phyloP scores from a whole-genome alignment of 495 filamentous ascomycete species.

The Neurospora sp. region DNA sequence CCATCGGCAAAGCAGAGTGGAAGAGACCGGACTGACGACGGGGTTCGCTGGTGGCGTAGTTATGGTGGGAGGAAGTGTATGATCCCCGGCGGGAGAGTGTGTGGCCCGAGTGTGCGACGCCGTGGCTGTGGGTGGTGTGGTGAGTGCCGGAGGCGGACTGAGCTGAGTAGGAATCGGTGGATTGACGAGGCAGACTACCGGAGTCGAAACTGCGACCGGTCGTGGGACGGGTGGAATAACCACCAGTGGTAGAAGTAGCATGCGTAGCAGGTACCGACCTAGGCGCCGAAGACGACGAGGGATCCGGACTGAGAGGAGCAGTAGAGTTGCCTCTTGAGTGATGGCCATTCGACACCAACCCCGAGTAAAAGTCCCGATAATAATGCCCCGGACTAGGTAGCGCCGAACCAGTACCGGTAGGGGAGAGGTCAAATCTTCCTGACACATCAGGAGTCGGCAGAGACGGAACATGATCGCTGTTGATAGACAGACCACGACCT shows the following conservation, averaged over 20 bases:
- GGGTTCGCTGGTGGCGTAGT: slow-evolving; percentile 18
- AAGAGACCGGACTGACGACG: slow-evolving; percentile 59
- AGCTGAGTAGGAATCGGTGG: slow-evolving; percentile 29
- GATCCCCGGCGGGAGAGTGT: not conserved
- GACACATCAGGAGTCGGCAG: slow-evolving; percentile 48
- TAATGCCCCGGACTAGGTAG: slow-evolving; percentile 40
- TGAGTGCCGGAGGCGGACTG: slow-evolving; percentile 10
- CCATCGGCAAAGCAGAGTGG: slow-evolving; percentile 76
- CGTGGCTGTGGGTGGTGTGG: not conserved
- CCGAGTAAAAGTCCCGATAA: slow-evolving; percentile 39
- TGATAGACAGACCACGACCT: slow-evolving; percentile 48
- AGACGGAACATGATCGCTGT: slow-evolving; percentile 54
- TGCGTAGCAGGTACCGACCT: slow-evolving; percentile 11
- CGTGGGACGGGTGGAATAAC: slow-evolving; percentile 30
- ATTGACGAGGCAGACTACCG: slow-evolving; percentile 28
- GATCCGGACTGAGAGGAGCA: slow-evolving; percentile 35
- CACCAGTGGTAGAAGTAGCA: slow-evolving; percentile 6
- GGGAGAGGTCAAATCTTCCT: slow-evolving; percentile 45
- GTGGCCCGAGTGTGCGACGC: slow-evolving; percentile 19
- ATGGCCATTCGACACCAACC: slow-evolving; percentile 20
- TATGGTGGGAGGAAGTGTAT: not conserved
- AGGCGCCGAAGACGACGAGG: slow-evolving; percentile 13
- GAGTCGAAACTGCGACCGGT: slow-evolving; percentile 45
- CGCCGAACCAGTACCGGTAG: slow-evolving; percentile 19
- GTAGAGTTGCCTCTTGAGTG: slow-evolving; percentile 23